Evolutionary conservation across 2,329 filamentous ascomycete genomes (phyloP), one percentile per base, ranked within the genome.

Genomic region (Neopestalotiopsis sp.): DNA sequence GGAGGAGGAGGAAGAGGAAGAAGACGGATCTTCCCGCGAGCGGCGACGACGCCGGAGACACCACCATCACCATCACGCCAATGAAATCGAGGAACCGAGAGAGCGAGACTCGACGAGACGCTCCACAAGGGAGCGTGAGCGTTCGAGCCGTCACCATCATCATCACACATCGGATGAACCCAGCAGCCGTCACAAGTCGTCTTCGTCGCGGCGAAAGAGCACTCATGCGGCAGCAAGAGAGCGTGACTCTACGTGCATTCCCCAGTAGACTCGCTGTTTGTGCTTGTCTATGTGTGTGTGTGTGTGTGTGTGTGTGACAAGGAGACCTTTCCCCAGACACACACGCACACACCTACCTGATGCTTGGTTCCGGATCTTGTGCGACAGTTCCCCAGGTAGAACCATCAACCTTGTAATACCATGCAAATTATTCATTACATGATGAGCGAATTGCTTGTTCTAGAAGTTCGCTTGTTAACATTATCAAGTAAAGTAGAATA

Each of bases 131-230:
- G 45, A 52, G 45, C 17, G 45, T 17, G 45, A 52, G n/a, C 45
- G 45, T 52, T 52, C 45, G 45, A 52, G 45, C 45, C 45, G 45
- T 20, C 45, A 52, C n/a, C 45, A 52, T 17, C 45, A 17, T 20
- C 45, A 52, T 52, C 45, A 52, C 45, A 52, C 45, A 52, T 52
- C 45, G 45, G 45, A 52, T 20, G 45, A 52, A 52, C 45, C 45
- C 9, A 52, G 45, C 17, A 52, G 17, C 45, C 45, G 45, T 24
- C 45, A 52, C 45, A 52, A 52, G 45, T 52, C 34, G 10, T 38
- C 34, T 38, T 38, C 34, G 34, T 38, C 45, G 17, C 14, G 45
- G 45, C 45, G 45, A 1, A 24, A 52, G 45, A 52, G 45, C n/a
- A n/a, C 45, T 17, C 45, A 52, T 10, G 45, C 45, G 10, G 6